These are phyloP conservation scores for Ramaria sp. DNA, from an alignment of 768 basidiomycete species.

Conservation along the genomic window DNA sequence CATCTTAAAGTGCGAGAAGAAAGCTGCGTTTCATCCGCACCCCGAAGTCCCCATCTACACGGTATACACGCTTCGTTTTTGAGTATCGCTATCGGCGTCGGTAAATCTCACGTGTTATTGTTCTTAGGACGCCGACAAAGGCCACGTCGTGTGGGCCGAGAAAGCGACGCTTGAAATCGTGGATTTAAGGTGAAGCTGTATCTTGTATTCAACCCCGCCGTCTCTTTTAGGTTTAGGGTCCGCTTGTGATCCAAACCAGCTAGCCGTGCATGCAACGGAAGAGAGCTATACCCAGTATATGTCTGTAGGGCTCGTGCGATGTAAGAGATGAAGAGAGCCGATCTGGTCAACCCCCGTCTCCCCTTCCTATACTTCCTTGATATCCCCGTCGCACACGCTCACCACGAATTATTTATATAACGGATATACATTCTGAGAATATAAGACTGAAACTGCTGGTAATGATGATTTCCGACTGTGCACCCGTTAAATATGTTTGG, in stretches of 20 bases:
- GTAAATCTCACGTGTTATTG: slow-evolving; percentile 2
- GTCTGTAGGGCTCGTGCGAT: background rate
- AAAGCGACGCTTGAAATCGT: slow-evolving; percentile 69
- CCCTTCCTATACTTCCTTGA: too few relatives aligned
- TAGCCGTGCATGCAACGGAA: background rate
- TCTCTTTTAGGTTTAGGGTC: background rate
- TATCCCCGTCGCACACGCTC: too few relatives aligned
- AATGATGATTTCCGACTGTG: too few relatives aligned
- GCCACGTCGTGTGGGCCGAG: slow-evolving; percentile 65
- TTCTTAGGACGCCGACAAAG: slow-evolving; percentile 69
- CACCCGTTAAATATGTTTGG: too few relatives aligned
- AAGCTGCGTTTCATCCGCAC: slow-evolving; percentile 82
- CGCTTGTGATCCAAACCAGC: background rate
- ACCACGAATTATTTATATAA: too few relatives aligned
- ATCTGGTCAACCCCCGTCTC: background rate
- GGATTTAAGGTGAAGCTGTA: slow-evolving; percentile 44
- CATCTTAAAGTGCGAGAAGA: slow-evolving; percentile 54
- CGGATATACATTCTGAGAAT: too few relatives aligned
- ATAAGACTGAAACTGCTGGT: too few relatives aligned
- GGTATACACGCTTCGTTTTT: slow-evolving; percentile 32
- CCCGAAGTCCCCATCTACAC: slow-evolving; percentile 77
- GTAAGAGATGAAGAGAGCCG: background rate
- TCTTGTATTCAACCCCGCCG: background rate
- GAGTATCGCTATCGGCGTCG: slow-evolving; percentile 9
- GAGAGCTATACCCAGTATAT: background rate